A percentile compares a stretch with the other conserved stretches of the same genome.
Evolutionary conservation across 768 basidiomycete genomes (phyloP).

Genomic region (Pisolithus tinctorius): DNA sequence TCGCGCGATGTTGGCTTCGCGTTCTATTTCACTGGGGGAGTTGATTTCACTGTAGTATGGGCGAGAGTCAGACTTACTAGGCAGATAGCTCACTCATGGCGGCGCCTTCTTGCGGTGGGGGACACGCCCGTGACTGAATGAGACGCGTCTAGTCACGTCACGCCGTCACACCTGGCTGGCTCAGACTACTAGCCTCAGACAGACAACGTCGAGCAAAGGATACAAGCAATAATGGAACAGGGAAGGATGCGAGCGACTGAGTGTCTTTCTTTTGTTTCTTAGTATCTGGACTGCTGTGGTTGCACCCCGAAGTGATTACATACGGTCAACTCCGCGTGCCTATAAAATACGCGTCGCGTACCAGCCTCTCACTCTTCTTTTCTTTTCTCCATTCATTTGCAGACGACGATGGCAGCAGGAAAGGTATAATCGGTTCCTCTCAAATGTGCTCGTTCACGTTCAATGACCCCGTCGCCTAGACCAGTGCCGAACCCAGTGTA

Average conservation of each 20-base stretch:
- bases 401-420: too few species aligned
- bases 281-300: too few species aligned
- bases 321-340: background rate
- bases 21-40: constrained; percentile 52
- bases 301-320: background rate
- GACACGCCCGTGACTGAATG: background rate
- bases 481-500: background rate
- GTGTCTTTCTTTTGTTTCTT: too few species aligned
- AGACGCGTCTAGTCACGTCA: constrained; percentile 28
- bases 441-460: background rate
- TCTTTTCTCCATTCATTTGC: background rate
- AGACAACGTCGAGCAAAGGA: too few species aligned
- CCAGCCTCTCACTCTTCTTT: background rate
- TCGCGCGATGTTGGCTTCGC: constrained; percentile 75
- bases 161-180: constrained; percentile 11
- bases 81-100: constrained; percentile 41
- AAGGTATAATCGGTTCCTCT: background rate
- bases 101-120: background rate
- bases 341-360: background rate
- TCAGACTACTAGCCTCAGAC: too few species aligned
- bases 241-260: too few species aligned
- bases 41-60: background rate
- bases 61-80: constrained; percentile 35
- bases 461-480: background rate
- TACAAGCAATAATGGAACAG: too few species aligned